These are phyloP conservation scores for Venturia aucupariae DNA, from an alignment of 2,329 filamentous ascomycete species.

Conservation along the genomic window DNA sequence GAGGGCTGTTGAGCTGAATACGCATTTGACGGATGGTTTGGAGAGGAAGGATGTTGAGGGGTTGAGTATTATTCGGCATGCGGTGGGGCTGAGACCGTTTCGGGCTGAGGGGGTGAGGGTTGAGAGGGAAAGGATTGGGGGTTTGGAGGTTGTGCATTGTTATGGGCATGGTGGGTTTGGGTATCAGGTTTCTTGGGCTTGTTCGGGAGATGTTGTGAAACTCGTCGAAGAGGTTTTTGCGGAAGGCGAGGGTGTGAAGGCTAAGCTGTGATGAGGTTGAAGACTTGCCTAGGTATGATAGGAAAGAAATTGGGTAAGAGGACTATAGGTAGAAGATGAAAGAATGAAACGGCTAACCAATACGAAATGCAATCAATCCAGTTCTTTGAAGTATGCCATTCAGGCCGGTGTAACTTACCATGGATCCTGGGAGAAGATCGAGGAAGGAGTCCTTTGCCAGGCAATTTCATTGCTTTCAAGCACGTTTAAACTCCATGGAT, in stretches of 20 bases:
- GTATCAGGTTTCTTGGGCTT: slow-evolving; percentile 44
- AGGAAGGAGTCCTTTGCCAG: no score
- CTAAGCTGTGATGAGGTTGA: background rate
- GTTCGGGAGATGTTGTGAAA: slow-evolving; percentile 31
- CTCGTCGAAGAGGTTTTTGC: slow-evolving; percentile 23
- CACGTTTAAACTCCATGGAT: no score
- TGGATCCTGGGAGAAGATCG: no score
- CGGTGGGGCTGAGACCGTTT: slow-evolving; percentile 70
- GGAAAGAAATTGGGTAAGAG: background rate
- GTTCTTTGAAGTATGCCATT: no score
- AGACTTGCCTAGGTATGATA: background rate
- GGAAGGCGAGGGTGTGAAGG: background rate
- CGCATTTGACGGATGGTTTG: slow-evolving; percentile 54
- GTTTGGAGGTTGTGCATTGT: slow-evolving; percentile 63
- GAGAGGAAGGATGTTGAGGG: slow-evolving; percentile 61
- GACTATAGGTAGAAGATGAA: background rate
- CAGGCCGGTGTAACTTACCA: no score
- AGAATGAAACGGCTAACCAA: no score
- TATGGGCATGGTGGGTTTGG: slow-evolving; percentile 75
- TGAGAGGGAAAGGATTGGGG: slow-evolving; percentile 59
- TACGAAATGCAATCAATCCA: no score
- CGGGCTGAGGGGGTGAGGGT: slow-evolving; percentile 64
- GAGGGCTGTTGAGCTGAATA: slow-evolving; percentile 56
- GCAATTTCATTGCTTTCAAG: no score
- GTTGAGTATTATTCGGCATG: slow-evolving; percentile 70